phyloP scores from a whole-genome alignment of 2,329 filamentous ascomycete species.

The Neofusicoccum parvum region DNA sequence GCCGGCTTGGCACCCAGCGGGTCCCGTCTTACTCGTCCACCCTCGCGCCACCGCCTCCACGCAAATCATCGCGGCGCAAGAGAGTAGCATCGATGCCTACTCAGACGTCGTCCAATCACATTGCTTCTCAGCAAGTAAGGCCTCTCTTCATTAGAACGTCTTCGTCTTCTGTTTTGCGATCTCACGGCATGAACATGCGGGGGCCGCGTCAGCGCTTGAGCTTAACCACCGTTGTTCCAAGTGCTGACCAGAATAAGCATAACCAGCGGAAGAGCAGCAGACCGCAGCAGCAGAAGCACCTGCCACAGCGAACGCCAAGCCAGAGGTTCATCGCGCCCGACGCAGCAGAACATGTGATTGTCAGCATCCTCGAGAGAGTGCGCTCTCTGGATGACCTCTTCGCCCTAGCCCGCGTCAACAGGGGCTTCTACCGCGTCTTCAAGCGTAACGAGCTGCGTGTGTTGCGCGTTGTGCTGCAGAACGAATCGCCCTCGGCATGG shows the following conservation, averaged over 20 bases:
- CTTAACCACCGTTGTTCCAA: not conserved
- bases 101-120: constrained; percentile 32
- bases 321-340: constrained; percentile 40
- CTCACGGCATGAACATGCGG: not conserved
- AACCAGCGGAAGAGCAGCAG: not conserved
- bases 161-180: not conserved
- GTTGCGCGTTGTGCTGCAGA: constrained; percentile 54
- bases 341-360: constrained; percentile 53
- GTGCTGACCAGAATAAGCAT: constrained; percentile 18
- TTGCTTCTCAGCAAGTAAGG: constrained; percentile 28
- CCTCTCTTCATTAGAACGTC: constrained; percentile 14
- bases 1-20: constrained; percentile 14
- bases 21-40: not conserved
- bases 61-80: constrained; percentile 14
- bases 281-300: not conserved
- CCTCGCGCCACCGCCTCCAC: not conserved
- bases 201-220: constrained; percentile 14
- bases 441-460: constrained; percentile 59
- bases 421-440: constrained; percentile 60
- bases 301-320: constrained; percentile 24
- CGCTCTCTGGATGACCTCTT: constrained; percentile 58
- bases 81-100: constrained; percentile 22
- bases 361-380: constrained; percentile 54
- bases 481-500: constrained; percentile 61
- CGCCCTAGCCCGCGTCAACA: constrained; percentile 56